Evolutionary conservation across 805 yeast genomes (phyloP), one percentile per base, ranked within the genome.

Genomic region (Saccharomyces eubayanus): DNA sequence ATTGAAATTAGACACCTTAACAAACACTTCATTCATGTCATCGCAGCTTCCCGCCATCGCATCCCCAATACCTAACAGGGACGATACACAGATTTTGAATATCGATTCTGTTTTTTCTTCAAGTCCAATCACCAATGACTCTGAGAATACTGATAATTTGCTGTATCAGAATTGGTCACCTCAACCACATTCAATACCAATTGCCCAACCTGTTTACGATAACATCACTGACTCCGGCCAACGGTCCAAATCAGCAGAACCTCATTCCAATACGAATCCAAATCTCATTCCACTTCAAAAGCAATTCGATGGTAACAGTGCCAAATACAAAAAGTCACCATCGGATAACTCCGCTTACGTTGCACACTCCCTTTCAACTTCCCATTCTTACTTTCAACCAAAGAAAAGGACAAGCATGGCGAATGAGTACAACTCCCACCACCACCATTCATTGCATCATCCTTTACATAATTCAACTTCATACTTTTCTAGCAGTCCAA

Each of bases 201-300:
- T 68, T 48, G 70, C 66, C 14, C 66, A 65, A 47, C 61, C 65
- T 8, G 57, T 65, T 28, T 64, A 59, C 53, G 66, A 63, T 55
- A 58, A 57, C 62, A 43, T 62, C 62, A 66, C 58, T 48, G 77
- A 71, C 62, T 64, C 52, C 24, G 69, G 59, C 60, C 72, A 62
- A 50, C 69, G 78, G 58, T 77, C 78, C 30, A 69, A 74, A 53
- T 73, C 77, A 29, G 78, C 77, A 5, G 78, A 74, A 50, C 76
- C 77, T 3, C 59, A 57, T 50, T 55, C 59, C n/a, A 53, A 31
- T 11, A 40, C 49, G n/a, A 36, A 21, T 16, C 43, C 43, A 36
- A 29, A 21, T 14, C 47, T 28, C 27, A 28, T 16, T 21, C 31
- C 40, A 5, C 43, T 28, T 14, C 45, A 51, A 21, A 46, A 46